phyloP scores from a whole-genome alignment of 371 early-diverging fungal species.

The Mucor irregularis region DNA sequence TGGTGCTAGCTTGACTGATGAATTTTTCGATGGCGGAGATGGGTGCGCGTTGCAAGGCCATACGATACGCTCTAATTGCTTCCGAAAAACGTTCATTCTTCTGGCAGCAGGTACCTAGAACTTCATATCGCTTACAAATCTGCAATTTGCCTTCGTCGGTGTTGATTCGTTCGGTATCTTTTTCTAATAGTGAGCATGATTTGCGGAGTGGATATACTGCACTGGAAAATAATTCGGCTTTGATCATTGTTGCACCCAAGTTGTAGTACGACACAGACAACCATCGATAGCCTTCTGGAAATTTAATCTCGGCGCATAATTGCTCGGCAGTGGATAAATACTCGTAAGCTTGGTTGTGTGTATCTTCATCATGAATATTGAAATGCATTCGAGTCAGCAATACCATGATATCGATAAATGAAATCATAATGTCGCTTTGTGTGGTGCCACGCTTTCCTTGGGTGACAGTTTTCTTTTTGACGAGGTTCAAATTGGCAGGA shows the following conservation, averaged over 20 bases:
- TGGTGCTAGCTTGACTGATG: constrained; percentile 18
- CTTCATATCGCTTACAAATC: constrained; percentile 45
- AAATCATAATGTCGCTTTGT: constrained; percentile 15
- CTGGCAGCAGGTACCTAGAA: constrained; percentile 37
- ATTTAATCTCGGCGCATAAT: constrained; percentile 24
- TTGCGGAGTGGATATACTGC: constrained; percentile 42
- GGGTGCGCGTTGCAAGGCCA: constrained; percentile 35
- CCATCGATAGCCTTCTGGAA: constrained; percentile 35
- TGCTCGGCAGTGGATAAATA: constrained; percentile 32
- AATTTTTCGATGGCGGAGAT: constrained; percentile 26
- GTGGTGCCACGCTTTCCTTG: constrained; percentile 4
- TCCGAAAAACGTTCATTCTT: constrained; percentile 33
- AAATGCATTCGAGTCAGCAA: constrained; percentile 35
- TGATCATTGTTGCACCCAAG: constrained; percentile 36
- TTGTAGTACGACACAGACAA: constrained; percentile 36
- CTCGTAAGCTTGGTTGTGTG: constrained; percentile 30
- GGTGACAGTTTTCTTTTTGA: not conserved
- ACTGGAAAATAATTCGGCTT: constrained; percentile 13
- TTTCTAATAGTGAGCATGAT: constrained; percentile 36
- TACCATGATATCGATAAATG: constrained; percentile 37
- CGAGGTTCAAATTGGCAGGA: not conserved
- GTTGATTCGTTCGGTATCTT: constrained; percentile 19
- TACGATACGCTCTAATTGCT: constrained; percentile 28
- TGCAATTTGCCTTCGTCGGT: constrained; percentile 33
- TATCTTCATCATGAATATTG: constrained; percentile 21